Evolutionary conservation across 371 early-diverging fungal species (phyloP).

Genomic region (Rhizopus arrhizus): DNA sequence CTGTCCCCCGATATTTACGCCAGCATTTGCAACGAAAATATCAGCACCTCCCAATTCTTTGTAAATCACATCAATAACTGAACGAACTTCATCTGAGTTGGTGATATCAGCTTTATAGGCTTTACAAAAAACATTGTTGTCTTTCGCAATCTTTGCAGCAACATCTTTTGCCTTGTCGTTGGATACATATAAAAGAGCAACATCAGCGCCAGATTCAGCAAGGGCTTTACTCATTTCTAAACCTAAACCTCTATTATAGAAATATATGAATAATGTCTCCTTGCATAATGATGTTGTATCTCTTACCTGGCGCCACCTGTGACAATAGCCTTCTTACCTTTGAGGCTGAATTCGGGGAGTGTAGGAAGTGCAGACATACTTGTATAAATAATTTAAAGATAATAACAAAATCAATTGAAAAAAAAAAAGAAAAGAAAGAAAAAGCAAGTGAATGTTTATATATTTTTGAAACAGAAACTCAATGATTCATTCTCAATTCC

Average conservation of each 20-base stretch:
- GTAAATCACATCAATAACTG: conserved; percentile 39
- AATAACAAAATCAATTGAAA: not conserved
- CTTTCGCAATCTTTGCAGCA: conserved; percentile 40
- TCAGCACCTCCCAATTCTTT: conserved; percentile 47
- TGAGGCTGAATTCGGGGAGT: conserved; percentile 46
- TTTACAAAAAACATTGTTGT: conserved; percentile 37
- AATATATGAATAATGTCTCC: too few species aligned
- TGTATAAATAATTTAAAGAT: not conserved
- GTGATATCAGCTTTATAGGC: conserved; percentile 48
- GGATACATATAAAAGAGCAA: conserved; percentile 52
- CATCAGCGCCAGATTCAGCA: conserved; percentile 50
- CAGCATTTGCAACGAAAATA: conserved; percentile 54
- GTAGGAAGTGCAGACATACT: conserved; percentile 21
- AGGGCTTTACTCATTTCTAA: conserved; percentile 49
- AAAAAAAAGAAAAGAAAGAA: not conserved
- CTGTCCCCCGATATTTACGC: conserved; percentile 37
- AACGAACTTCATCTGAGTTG: conserved; percentile 31
- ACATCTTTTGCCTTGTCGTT: conserved; percentile 40
- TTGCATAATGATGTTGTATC: not conserved
- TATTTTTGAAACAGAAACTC: too few species aligned
- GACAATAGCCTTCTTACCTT: conserved; percentile 47
- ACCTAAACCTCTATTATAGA: conserved; percentile 38
- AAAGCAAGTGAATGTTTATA: not conserved
- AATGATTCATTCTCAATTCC: too few species aligned
- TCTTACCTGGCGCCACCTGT: conserved; percentile 51